Conservation (phyloP, 805 yeast species). For the Candida xyloterini region DNA sequence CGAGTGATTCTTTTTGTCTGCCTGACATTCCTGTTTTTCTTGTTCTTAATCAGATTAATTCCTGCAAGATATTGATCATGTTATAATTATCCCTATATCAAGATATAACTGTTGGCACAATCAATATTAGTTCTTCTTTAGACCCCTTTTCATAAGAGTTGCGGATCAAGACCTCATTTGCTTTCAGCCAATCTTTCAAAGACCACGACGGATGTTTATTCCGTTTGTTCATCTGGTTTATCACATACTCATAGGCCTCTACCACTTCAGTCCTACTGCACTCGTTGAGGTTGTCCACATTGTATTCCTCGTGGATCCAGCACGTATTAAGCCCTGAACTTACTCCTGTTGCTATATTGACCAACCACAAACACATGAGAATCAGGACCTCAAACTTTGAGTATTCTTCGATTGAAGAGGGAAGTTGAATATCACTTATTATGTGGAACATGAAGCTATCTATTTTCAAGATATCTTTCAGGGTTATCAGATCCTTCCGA, state of each 20-base stretch:
- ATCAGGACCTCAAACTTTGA: conserved; percentile 20
- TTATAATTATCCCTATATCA: not conserved
- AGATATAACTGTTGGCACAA: conserved; percentile 17
- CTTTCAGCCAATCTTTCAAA: conserved; percentile 14
- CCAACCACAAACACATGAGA: conserved; percentile 25
- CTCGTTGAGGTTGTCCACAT: not conserved
- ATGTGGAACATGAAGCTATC: conserved; percentile 10
- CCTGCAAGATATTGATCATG: conserved; percentile 33
- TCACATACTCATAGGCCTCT: not conserved
- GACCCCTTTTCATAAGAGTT: conserved; percentile 30
- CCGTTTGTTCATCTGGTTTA: not conserved
- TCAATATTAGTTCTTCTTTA: conserved; percentile 22
- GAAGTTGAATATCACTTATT: conserved; percentile 9
- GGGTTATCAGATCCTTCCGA: conserved; percentile 23
- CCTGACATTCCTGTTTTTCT: conserved; percentile 25
- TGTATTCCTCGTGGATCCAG: not conserved
- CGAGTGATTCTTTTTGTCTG: conserved; percentile 24
- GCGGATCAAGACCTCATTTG: conserved; percentile 13
- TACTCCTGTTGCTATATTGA: conserved; percentile 14
- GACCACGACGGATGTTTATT: not conserved
- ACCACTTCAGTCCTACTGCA: not conserved
- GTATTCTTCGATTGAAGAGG: conserved; percentile 6
- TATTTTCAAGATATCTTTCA: conserved; percentile 25
- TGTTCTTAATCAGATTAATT: conserved; percentile 29
- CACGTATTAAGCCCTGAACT: not conserved